Evolutionary conservation across 2,329 filamentous ascomycete species (phyloP), one percentile per base, ranked within the genome.

Genomic region (Colletotrichum liriopes): DNA sequence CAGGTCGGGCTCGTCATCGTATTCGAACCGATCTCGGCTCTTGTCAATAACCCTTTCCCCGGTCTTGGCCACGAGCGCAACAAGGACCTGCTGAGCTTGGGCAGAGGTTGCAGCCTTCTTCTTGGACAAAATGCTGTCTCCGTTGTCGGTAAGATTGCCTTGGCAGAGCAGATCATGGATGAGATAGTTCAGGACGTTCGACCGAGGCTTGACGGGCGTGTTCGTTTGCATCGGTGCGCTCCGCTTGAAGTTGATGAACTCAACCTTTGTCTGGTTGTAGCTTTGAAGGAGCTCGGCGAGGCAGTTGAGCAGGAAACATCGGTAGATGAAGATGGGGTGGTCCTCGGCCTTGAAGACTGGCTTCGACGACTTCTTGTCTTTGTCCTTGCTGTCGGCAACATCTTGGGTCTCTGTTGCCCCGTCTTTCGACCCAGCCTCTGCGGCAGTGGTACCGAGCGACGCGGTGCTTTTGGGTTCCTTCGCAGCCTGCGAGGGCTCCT

Each of bases 201-300:
- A 95, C 51, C 96, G 92, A 67, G 96, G 96, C 82, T 98, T 98
- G 20, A 97, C 95, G 6, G 96, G 96, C 1, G 96, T 98, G 65
- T 91, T 92, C 14, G 92, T 92, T 76, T 94, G 92, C 55, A 94
- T 89, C 58, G 96, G 94, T 8, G 94, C 93, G 79, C 95, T 98
- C 73, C 96, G 92, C 76, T 97, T 98, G 84, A 98, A 99, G 81
- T 98, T 98, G 85, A 99, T 98, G 80, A 99, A 98, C 80, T 99
- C 97, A 54, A 99, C 91, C 86, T 99, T 99, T 11, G 95, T 94
- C 65, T 95, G 92, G 76, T 95, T 98, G 84, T 98, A 99, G 78
- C 93, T 97, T 69, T 93, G 92, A 18, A 99, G 86, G 18, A 99
- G 89, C 82, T 99, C 96, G 0, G 94, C 92, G 49, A 99, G 86